These are phyloP conservation scores for Angomonas ambiguus DNA, from an alignment of 208 protist species.

Conservation along the genomic window DNA sequence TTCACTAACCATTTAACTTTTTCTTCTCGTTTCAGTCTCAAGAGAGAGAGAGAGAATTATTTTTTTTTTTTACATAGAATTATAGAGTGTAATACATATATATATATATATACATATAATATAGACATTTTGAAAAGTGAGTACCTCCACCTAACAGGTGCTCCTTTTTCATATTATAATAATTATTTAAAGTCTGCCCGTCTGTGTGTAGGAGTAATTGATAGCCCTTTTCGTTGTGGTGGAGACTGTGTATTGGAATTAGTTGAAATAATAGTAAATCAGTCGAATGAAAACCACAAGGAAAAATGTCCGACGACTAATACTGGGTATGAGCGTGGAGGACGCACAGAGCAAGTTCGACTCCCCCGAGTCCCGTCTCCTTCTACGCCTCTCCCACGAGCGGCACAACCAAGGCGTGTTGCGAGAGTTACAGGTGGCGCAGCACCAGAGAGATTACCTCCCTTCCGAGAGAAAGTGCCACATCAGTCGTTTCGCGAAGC, in stretches of 20 bases:
- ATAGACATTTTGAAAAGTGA: slow-evolving; percentile 6
- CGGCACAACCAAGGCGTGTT: slow-evolving; percentile 77
- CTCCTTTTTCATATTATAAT: slow-evolving; percentile 15
- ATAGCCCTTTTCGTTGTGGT: no score
- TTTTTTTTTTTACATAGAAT: slow-evolving; percentile 11
- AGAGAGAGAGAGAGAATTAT: not conserved
- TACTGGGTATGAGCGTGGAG: slow-evolving; percentile 85
- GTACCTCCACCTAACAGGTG: not conserved
- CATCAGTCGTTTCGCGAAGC: slow-evolving; percentile 78
- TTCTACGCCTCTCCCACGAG: slow-evolving; percentile 74
- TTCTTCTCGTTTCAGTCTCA: not conserved
- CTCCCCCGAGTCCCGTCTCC: slow-evolving; percentile 54
- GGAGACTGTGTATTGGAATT: not conserved
- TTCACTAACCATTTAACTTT: not conserved
- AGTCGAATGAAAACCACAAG: slow-evolving; percentile 27
- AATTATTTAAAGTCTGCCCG: no score
- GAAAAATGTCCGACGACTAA: slow-evolving; percentile 43
- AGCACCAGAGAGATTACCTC: slow-evolving; percentile 61
- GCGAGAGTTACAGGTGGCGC: slow-evolving; percentile 74
- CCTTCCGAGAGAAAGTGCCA: slow-evolving; percentile 63
- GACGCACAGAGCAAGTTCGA: slow-evolving; percentile 87
- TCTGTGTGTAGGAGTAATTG: no score
- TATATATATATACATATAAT: slow-evolving; percentile 9
- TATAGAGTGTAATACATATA: slow-evolving; percentile 7
- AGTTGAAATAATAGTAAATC: slow-evolving; percentile 1